phyloP scores from a whole-genome alignment of 495 filamentous ascomycete genomes.

The Aspergillus bridgeri region DNA sequence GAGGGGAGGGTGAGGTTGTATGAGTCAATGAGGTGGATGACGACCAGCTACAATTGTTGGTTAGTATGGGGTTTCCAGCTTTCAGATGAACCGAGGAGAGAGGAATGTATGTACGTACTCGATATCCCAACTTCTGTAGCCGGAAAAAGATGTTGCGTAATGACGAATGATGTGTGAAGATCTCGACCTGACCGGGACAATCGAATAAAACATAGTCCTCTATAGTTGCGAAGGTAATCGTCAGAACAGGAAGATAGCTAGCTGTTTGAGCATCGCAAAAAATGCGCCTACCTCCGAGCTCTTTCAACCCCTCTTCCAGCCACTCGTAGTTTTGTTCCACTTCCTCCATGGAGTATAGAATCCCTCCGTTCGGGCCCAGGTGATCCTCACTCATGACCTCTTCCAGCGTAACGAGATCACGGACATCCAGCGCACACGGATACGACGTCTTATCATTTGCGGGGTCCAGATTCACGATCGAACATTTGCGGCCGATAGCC shows the following conservation, averaged over 20 bases:
- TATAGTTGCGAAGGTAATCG: constrained; percentile 57
- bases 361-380: constrained; percentile 87
- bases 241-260: not conserved
- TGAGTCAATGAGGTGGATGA: constrained; percentile 85
- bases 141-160: constrained; percentile 86
- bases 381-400: constrained; percentile 93
- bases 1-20: constrained; percentile 88
- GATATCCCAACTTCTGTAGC: constrained; percentile 86
- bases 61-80: constrained; percentile 9
- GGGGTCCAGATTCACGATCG: constrained; percentile 92
- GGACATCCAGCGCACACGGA: constrained; percentile 85
- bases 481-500: constrained; percentile 91
- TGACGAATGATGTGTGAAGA: constrained; percentile 90
- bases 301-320: constrained; percentile 74
- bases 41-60: constrained; percentile 63
- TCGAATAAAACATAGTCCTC: constrained; percentile 96
- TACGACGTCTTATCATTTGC: constrained; percentile 73
- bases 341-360: constrained; percentile 92
- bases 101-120: constrained; percentile 61
- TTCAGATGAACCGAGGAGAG: constrained; percentile 4
- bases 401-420: constrained; percentile 81
- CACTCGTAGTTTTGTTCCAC: constrained; percentile 89
- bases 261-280: not conserved
- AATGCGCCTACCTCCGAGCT: constrained; percentile 53
- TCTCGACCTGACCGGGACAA: constrained; percentile 93